Percentiles rank a stretch among this genome's conserved stretches.
These are phyloP conservation scores for Alternaria sp. DNA, from an alignment of 2,329 filamentous ascomycete genomes.

Conservation along the genomic window DNA sequence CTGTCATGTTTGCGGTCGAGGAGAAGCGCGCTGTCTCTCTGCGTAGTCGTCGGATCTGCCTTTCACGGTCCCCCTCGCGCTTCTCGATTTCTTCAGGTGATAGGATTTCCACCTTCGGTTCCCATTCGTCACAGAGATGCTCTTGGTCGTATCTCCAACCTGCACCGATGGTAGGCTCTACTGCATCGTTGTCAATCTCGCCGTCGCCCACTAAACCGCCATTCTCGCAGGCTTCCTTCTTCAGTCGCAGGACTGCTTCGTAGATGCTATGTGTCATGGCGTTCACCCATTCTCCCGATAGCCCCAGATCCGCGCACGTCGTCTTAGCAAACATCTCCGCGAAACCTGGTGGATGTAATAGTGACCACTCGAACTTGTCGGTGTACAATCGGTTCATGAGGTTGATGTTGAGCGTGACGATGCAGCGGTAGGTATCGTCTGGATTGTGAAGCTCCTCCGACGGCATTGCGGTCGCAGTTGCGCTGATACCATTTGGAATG, in stretches of 20 bases:
- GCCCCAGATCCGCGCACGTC: constrained; percentile 89
- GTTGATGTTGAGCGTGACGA: constrained; percentile 90
- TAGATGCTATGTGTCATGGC: constrained; percentile 97
- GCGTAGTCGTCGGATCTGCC: constrained; percentile 83
- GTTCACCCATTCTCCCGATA: constrained; percentile 91
- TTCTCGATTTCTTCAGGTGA: constrained; percentile 98
- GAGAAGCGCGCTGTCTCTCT: constrained; percentile 93
- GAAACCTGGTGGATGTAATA: constrained; percentile 88
- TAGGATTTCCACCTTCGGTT: constrained; percentile 63
- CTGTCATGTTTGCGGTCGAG: constrained; percentile 80
- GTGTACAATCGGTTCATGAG: constrained; percentile 90
- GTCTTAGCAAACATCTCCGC: constrained; percentile 91
- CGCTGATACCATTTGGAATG: constrained; percentile 66
- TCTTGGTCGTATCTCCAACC: constrained; percentile 97
- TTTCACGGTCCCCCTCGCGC: constrained; percentile 89
- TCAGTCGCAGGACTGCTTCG: constrained; percentile 87
- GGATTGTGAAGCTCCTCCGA: constrained; percentile 81
- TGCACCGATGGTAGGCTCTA: constrained; percentile 74
- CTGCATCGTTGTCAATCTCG: constrained; percentile 88
- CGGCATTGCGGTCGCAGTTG: constrained; percentile 68
- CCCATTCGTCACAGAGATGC: constrained; percentile 69
- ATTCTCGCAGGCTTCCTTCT: constrained; percentile 95
- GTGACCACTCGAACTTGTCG: constrained; percentile 97
- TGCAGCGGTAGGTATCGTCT: constrained; percentile 92
- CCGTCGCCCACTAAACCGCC: constrained; percentile 78